A percentile compares a stretch with the other conserved stretches of the same genome.
These are phyloP conservation scores for Zygosaccharomyces rouxii DNA, from an alignment of 805 yeast species.

Conservation along the genomic window DNA sequence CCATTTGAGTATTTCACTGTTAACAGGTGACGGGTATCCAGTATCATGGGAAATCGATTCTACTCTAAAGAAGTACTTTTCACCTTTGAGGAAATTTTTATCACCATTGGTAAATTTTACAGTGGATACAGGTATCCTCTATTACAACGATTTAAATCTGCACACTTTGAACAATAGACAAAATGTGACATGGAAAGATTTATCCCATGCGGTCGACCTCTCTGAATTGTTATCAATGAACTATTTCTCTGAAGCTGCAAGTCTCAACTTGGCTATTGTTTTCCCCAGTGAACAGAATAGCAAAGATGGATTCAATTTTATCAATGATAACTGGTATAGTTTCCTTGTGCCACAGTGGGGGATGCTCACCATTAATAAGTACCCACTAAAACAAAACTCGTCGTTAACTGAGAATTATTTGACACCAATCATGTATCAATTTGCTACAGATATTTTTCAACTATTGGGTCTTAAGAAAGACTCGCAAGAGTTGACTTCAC, in stretches of 20 bases:
- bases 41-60: conserved; percentile 69
- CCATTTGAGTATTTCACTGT: conserved; percentile 70
- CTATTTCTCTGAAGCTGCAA: conserved; percentile 56
- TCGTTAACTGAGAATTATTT: conserved; percentile 30
- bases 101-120: conserved; percentile 62
- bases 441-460: conserved; percentile 69
- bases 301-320: conserved; percentile 41
- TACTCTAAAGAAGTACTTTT: conserved; percentile 47
- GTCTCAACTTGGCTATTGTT: conserved; percentile 60
- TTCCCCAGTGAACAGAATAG: conserved; percentile 29
- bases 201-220: conserved; percentile 74
- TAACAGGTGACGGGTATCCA: conserved; percentile 64
- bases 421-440: conserved; percentile 56
- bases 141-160: conserved; percentile 42
- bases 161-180: conserved; percentile 24
- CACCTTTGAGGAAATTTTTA: conserved; percentile 52
- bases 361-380: conserved; percentile 10
- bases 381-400: conserved; percentile 10
- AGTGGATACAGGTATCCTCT: conserved; percentile 73
- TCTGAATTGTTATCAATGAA: conserved; percentile 61
- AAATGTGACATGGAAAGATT: conserved; percentile 44
- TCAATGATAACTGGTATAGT: conserved; percentile 25
- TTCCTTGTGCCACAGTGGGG: conserved; percentile 47
- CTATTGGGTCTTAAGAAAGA: conserved; percentile 62
- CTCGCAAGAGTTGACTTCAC: conserved; percentile 46